These are phyloP conservation scores for Marchantia paleacea DNA, from an alignment of 225 moss, liverwort and hornwort genomes.

Conservation along the genomic window DNA sequence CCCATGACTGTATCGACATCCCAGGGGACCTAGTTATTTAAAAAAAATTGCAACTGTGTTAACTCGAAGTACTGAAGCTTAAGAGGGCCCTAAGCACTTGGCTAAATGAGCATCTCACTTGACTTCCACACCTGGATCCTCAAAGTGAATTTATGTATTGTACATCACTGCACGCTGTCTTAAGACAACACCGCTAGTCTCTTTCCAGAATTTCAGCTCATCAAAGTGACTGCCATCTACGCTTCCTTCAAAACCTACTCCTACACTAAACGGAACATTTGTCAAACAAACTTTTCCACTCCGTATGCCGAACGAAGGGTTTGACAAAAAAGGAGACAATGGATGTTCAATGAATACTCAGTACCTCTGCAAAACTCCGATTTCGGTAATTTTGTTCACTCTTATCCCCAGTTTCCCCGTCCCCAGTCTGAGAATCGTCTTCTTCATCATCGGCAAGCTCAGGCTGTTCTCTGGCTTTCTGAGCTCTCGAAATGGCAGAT, in stretches of 20 bases:
- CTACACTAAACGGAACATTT: background rate
- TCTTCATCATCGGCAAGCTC: background rate
- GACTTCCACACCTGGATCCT: too few relatives aligned
- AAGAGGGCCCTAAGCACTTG: background rate
- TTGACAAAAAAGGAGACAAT: background rate
- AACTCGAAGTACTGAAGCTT: background rate
- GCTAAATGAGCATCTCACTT: background rate
- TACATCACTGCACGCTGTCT: background rate
- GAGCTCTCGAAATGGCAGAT: slow-evolving; percentile 38
- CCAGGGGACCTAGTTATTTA: background rate
- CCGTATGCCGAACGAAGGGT: background rate
- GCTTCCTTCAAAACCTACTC: background rate
- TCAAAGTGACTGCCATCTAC: background rate
- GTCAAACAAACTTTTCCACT: background rate
- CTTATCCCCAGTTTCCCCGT: background rate
- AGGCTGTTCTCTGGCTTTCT: slow-evolving; percentile 4
- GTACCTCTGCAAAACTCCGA: background rate
- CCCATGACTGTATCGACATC: background rate
- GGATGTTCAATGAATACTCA: background rate
- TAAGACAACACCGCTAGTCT: background rate
- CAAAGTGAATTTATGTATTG: too few relatives aligned
- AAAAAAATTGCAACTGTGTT: background rate
- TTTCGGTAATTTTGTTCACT: background rate
- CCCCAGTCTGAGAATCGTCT: background rate
- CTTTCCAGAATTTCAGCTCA: background rate